Evolutionary conservation across 164 flowering plant genomes (phyloP).

Genomic region (Liriodendron chinense): DNA sequence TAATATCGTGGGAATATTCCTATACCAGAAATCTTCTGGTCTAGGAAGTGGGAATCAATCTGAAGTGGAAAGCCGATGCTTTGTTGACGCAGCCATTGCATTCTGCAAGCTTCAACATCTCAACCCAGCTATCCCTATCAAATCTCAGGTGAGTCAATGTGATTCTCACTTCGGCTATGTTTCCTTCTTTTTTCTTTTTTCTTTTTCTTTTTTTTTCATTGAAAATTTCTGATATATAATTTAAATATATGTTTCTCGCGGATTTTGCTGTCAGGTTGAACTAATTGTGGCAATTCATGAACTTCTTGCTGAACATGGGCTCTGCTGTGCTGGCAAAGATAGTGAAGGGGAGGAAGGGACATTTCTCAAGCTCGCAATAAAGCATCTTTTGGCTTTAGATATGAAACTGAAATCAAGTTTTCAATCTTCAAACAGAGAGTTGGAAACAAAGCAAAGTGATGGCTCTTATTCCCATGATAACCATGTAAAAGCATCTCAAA

Average conservation of each 20-base stretch:
- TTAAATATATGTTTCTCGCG: neutral
- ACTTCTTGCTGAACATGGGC: constrained; percentile 89
- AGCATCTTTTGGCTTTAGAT: constrained; percentile 80
- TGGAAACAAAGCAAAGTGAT: constrained; percentile 30
- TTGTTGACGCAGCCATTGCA: constrained; percentile 69
- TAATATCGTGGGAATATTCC: constrained; percentile 42
- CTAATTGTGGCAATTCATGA: constrained; percentile 84
- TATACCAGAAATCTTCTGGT: constrained; percentile 52
- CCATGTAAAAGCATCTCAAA: constrained; percentile 21
- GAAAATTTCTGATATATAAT: neutral
- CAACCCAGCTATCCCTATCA: constrained; percentile 44
- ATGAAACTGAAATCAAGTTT: constrained; percentile 70
- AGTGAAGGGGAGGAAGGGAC: constrained; percentile 81
- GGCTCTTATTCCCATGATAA: constrained; percentile 13
- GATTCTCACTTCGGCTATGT: neutral
- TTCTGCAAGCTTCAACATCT: constrained; percentile 93
- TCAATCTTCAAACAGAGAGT: constrained; percentile 32
- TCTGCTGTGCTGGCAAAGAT: constrained; percentile 81
- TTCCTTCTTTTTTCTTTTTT: neutral
- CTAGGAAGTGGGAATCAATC: constrained; percentile 35
- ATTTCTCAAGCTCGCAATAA: constrained; percentile 89
- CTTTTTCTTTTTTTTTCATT: neutral
- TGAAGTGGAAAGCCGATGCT: constrained; percentile 55
- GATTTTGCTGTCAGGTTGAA: constrained; percentile 55
- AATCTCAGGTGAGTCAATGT: constrained; percentile 59